phyloP scores from a whole-genome alignment of 495 filamentous ascomycete genomes.

The Oidiodendron maius region DNA sequence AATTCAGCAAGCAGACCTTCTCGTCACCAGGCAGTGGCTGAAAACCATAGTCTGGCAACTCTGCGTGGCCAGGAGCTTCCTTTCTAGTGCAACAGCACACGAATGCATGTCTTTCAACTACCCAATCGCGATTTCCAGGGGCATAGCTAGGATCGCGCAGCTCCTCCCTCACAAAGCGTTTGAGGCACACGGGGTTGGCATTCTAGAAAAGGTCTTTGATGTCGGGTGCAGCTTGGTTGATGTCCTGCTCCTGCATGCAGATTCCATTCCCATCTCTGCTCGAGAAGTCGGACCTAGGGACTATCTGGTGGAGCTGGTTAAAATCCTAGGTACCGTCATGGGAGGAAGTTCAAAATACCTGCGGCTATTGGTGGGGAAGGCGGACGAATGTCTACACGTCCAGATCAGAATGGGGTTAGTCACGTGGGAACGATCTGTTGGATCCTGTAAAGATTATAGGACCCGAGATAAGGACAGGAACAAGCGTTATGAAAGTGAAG shows the following conservation, averaged over 20 bases:
- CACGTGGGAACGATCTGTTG: no score
- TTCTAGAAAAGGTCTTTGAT: constrained; percentile 16
- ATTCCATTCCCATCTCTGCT: neutral
- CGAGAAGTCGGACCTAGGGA: constrained; percentile 10
- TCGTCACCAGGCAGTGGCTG: constrained; percentile 56
- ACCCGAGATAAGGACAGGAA: no score
- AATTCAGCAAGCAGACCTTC: constrained; percentile 52
- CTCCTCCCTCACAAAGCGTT: constrained; percentile 9
- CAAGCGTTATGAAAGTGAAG: no score
- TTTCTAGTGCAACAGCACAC: constrained; percentile 15
- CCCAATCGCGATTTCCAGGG: constrained; percentile 10
- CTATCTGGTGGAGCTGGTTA: constrained; percentile 12
- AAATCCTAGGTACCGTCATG: neutral
- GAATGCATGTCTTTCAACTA: constrained; percentile 13
- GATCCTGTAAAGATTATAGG: no score
- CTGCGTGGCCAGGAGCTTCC: constrained; percentile 45
- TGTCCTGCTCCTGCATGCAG: constrained; percentile 1
- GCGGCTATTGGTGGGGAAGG: constrained; percentile 1
- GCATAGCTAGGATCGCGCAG: constrained; percentile 1
- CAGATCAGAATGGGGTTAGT: no score
- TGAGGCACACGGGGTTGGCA: constrained; percentile 14
- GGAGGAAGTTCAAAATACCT: constrained; percentile 5
- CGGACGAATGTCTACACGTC: constrained; percentile 5
- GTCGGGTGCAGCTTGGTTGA: constrained; percentile 14
- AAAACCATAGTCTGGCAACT: constrained; percentile 55